Evolutionary conservation across 139 green algal species (phyloP).

Genomic region (Deuterostichococcus epilithicus): DNA sequence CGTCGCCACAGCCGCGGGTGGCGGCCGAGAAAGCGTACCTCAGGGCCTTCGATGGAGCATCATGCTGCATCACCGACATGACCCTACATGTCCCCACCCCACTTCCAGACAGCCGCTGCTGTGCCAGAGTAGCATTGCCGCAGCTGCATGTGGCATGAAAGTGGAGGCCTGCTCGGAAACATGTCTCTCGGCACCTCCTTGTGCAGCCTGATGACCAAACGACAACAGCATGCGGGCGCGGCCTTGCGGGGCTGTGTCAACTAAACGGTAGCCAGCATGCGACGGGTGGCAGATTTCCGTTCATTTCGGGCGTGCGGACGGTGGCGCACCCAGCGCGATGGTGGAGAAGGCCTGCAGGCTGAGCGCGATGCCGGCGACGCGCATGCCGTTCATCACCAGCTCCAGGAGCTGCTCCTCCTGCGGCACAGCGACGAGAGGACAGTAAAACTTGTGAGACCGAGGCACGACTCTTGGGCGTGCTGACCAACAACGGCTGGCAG

Average conservation of each 20-base stretch:
- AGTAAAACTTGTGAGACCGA: too few species aligned
- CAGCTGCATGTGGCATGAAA: too few species aligned
- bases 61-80: too few species aligned
- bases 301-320: background rate
- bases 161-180: background rate
- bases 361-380: conserved; percentile 11
- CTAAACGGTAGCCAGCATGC: background rate
- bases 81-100: too few species aligned
- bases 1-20: background rate
- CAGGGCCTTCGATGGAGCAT: too few species aligned
- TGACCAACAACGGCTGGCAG: too few species aligned
- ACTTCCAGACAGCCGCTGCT: too few species aligned
- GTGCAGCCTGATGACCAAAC: background rate
- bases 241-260: background rate
- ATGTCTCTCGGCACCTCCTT: background rate
- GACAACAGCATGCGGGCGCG: background rate
- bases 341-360: background rate
- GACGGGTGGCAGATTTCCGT: background rate
- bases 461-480: too few species aligned
- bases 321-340: conserved; percentile 4
- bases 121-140: too few species aligned
- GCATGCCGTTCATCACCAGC: conserved; percentile 21
- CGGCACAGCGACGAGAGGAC: too few species aligned
- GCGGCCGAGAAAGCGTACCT: too few species aligned
- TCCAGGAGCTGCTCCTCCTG: conserved; percentile 17